Evolutionary conservation across 257 asterid species (phyloP), one percentile per base, ranked within the genome.

Genomic region (Ligustrum vulgare): DNA sequence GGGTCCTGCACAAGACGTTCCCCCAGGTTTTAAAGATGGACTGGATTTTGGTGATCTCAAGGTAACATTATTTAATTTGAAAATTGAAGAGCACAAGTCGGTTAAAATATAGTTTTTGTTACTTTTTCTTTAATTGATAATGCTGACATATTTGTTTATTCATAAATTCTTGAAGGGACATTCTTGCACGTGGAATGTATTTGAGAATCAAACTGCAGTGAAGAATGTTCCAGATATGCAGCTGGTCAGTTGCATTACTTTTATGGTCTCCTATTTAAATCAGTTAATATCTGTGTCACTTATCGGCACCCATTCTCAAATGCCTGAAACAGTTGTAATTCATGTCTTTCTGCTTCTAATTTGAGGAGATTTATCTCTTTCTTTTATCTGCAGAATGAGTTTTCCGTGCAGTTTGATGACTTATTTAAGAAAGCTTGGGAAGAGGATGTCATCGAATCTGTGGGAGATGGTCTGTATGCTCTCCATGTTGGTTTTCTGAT

Each of bases 361-460:
- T 79, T 83, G 47, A 64, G 82, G 73, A 79, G 67, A 67, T 60
- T 36, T 49, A 56, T 78, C 58, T 80, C 69, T 74, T 76, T 74
- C 58, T 67, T 67, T 69, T 11, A 47, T 82, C 82, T 84, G 97
- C 96, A 91, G 97, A 87, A 87, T 54, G 93, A 89, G 75, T 85
- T 92, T 72, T 92, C 98, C 6, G 87, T 94, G 90, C 97, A 91
- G 86, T 90, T 94, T 73, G 99, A 94, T 85, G 98, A 89, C 82
- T 85, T 94, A 78, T 94, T 94, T 87, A 89, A 86, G 88, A 92
- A 87, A 82, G 97, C 97, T 73, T 94, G 99, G 99, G 96, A 92
- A 80, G 96, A 86, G 80, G 98, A 92, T 83, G 85, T 67, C 79
- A 62, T 77, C 71, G 79, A 80, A 65, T 80, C 77, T 67, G 72